Evolutionary conservation across 2,329 filamentous ascomycete species (phyloP).

Genomic region (Fusarium veterinarium): DNA sequence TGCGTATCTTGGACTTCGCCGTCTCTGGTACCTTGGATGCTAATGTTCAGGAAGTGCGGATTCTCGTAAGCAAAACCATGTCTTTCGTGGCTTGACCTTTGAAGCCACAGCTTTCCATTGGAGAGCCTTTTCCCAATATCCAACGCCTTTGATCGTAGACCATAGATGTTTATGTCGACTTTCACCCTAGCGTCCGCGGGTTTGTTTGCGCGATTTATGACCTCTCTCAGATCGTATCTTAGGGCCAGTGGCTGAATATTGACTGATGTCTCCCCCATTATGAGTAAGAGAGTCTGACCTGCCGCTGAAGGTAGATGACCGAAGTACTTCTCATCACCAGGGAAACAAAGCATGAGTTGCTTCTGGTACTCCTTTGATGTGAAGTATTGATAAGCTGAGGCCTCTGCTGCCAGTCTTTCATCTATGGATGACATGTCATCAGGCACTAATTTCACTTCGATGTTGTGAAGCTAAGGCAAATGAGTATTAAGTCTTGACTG

Average conservation of each 20-base stretch:
- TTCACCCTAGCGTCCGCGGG: conserved; percentile 5
- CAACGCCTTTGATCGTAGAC: fast-evolving
- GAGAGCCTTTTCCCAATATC: not conserved
- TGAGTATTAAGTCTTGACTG: not conserved
- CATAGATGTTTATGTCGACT: conserved; percentile 7
- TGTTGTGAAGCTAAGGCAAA: not conserved
- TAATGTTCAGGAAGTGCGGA: conserved; percentile 1
- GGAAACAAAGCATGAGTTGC: conserved; percentile 10
- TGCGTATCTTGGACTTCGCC: not conserved
- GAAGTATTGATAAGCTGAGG: not conserved
- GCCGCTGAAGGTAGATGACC: not conserved
- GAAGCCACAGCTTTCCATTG: conserved; percentile 3
- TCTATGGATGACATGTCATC: conserved; percentile 2
- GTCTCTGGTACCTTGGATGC: fast-evolving
- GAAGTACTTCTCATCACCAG: not conserved
- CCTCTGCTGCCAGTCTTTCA: not conserved
- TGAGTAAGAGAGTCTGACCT: not conserved
- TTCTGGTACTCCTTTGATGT: not conserved
- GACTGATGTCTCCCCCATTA: not conserved
- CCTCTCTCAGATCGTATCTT: not conserved
- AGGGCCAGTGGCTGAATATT: not conserved
- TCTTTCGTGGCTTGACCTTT: not conserved
- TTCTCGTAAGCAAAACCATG: not conserved
- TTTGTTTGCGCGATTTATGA: not conserved
- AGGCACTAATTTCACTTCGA: conserved; percentile 11